These are phyloP conservation scores for Russula compacta DNA, from an alignment of 768 basidiomycete species.

Conservation along the genomic window DNA sequence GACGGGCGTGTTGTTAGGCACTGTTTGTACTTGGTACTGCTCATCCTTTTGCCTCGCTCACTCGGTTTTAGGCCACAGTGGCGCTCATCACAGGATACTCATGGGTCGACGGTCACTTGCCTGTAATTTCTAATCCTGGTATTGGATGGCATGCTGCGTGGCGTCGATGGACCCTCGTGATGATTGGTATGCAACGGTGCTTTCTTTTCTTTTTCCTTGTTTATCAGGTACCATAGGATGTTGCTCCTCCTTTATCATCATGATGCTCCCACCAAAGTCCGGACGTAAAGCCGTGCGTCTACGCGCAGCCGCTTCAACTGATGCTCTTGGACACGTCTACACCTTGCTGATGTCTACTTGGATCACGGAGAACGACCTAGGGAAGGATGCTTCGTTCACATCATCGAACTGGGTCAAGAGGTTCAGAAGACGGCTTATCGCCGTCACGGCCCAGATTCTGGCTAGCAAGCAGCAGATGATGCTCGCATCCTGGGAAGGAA, in stretches of 20 bases:
- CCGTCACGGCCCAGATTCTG: conserved; percentile 27
- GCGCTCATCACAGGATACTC: conserved; percentile 45
- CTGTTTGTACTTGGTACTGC: conserved; percentile 26
- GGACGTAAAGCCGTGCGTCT: conserved; percentile 40
- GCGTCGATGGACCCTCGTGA: conserved; percentile 41
- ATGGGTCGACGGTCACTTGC: conserved; percentile 46
- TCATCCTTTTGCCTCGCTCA: neutral
- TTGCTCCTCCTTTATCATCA: conserved; percentile 42
- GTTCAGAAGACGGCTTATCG: conserved; percentile 27
- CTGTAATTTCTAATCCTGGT: conserved; percentile 39
- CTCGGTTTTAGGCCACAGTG: conserved; percentile 31
- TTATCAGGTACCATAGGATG: conserved; percentile 29
- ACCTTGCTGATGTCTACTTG: conserved; percentile 34
- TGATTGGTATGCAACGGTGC: conserved; percentile 33
- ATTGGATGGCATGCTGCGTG: conserved; percentile 45
- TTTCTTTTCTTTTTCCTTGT: neutral
- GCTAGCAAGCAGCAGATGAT: conserved; percentile 29
- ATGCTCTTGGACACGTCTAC: conserved; percentile 36
- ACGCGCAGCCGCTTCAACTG: conserved; percentile 34
- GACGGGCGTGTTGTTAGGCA: conserved; percentile 30
- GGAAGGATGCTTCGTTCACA: conserved; percentile 3
- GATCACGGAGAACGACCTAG: conserved; percentile 25
- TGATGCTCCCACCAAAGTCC: conserved; percentile 45
- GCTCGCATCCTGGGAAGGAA: conserved; percentile 39
- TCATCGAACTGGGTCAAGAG: conserved; percentile 23